A percentile compares a stretch with the other conserved stretches of the same genome.
phyloP scores from a whole-genome alignment of 2,329 filamentous ascomycete species.

The Hymenoscyphus salicellus region DNA sequence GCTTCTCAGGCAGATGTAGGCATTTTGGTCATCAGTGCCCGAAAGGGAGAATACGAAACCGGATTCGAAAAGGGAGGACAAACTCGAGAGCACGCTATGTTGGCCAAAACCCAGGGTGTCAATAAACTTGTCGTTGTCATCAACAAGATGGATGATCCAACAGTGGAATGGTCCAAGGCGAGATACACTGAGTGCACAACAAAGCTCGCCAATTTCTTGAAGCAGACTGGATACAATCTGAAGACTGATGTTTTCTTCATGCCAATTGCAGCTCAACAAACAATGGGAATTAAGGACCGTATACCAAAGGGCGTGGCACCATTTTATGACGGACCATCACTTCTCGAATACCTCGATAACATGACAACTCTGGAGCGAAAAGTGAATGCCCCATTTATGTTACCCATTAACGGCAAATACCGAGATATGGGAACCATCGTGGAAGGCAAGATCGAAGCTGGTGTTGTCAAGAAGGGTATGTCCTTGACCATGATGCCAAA shows the following conservation, averaged over 20 bases:
- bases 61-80: conserved; percentile 96
- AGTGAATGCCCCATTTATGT: conserved; percentile 98
- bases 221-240: conserved; percentile 88
- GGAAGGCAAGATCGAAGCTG: conserved; percentile 95
- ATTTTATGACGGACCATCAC: conserved; percentile 86
- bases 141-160: conserved; percentile 99
- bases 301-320: conserved; percentile 71
- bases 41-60: conserved; percentile 98
- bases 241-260: conserved; percentile 94
- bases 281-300: conserved; percentile 82
- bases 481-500: conserved; percentile 94
- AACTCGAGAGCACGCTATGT: conserved; percentile 93
- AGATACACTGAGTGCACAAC: conserved; percentile 90
- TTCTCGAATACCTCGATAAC: conserved; percentile 91
- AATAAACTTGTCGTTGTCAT: conserved; percentile 93
- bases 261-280: conserved; percentile 89
- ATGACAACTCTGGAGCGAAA: conserved; percentile 95
- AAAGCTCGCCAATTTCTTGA: conserved; percentile 84
- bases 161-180: conserved; percentile 91
- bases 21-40: conserved; percentile 90
- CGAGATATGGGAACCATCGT: conserved; percentile 96
- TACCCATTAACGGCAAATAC: conserved; percentile 95
- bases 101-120: conserved; percentile 97
- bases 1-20: conserved; percentile 91
- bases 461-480: conserved; percentile 87